A percentile compares a stretch with the other conserved stretches of the same genome.
These are phyloP conservation scores for Boehmeria nivea DNA, from an alignment of 306 rosid species.

Conservation along the genomic window DNA sequence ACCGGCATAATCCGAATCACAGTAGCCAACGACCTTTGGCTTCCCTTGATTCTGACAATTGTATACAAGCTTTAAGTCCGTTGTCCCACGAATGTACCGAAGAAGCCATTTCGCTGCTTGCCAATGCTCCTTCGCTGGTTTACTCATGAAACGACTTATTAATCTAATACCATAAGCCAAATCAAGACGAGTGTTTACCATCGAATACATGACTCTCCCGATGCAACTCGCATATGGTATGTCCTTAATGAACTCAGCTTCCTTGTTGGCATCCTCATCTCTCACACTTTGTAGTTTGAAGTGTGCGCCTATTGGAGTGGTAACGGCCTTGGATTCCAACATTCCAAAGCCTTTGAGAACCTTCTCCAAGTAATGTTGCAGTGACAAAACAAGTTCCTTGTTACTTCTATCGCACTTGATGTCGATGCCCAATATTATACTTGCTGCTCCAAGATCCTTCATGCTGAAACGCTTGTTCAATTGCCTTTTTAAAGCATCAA, in stretches of 20 bases:
- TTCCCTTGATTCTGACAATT: not conserved
- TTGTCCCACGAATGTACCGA: not conserved
- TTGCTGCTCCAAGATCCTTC: not conserved
- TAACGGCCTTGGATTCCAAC: not conserved
- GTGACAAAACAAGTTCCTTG: not conserved
- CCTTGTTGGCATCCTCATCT: not conserved
- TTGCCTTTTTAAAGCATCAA: not conserved
- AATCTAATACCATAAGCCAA: not conserved
- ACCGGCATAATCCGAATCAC: not conserved
- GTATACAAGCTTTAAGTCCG: not conserved
- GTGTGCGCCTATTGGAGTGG: not conserved
- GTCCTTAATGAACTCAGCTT: not conserved
- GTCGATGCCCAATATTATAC: not conserved
- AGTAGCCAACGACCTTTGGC: not conserved
- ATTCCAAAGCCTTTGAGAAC: not conserved
- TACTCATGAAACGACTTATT: not conserved
- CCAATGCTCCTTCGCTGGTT: not conserved
- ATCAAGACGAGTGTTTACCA: not conserved
- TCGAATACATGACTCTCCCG: not conserved
- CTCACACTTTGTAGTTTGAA: not conserved
- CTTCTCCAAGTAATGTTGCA: not conserved
- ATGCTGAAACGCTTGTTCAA: not conserved
- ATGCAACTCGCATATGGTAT: not conserved
- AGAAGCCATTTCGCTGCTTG: not conserved
- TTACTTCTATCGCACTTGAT: not conserved